Evolutionary conservation across 2,329 filamentous ascomycete genomes (phyloP).

Genomic region (Fusarium illudens): DNA sequence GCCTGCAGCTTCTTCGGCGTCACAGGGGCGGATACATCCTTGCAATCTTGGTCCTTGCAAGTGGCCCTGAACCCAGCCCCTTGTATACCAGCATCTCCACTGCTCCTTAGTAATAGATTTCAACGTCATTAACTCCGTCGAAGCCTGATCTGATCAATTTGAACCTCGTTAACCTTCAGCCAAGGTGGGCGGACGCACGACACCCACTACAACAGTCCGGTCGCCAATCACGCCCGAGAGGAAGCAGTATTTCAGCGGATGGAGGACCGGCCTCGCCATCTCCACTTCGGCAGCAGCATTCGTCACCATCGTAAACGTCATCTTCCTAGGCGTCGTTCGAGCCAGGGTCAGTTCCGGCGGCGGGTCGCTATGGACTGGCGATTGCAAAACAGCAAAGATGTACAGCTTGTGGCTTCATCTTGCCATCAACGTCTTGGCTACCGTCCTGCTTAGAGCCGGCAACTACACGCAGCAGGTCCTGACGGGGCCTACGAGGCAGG

Average conservation of each 20-base stretch:
- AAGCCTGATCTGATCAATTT: background rate
- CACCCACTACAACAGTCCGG: background rate
- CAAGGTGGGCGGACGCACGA: background rate
- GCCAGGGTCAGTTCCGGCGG: background rate
- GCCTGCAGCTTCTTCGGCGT: background rate
- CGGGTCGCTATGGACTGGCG: background rate
- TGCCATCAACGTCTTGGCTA: background rate
- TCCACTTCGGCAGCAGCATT: background rate
- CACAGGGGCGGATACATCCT: background rate
- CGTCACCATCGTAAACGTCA: background rate
- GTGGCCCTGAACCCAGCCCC: too few species aligned
- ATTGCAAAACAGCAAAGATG: background rate
- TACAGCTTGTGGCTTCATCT: background rate
- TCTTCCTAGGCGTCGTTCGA: background rate
- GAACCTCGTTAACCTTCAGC: background rate
- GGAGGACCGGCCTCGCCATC: background rate
- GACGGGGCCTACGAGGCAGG: background rate
- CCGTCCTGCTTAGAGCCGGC: background rate
- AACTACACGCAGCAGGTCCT: background rate
- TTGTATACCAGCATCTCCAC: too few species aligned
- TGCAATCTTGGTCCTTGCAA: too few species aligned
- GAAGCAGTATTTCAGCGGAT: background rate
- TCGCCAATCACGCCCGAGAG: background rate
- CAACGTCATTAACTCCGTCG: background rate
- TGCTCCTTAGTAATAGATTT: background rate